A percentile compares a stretch with the other conserved stretches of the same genome.
These are phyloP conservation scores for Phycomyces blakesleeanus DNA, from an alignment of 192 early-diverging fungal species.

Conservation along the genomic window DNA sequence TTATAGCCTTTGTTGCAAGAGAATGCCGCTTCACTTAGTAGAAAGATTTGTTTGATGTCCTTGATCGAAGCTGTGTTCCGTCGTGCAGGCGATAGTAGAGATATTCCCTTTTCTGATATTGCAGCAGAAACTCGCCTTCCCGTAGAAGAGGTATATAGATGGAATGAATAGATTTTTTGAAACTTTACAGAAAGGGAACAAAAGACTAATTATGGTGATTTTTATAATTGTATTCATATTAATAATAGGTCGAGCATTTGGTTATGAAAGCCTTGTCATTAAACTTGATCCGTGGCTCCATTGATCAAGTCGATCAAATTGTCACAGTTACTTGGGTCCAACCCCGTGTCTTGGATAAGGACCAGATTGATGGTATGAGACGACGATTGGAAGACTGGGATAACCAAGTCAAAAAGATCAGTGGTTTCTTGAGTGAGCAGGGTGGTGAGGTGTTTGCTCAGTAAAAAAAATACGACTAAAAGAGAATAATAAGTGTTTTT, in stretches of 20 bases:
- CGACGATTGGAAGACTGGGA: slow-evolving; percentile 86
- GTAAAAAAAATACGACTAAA: slow-evolving; percentile 12
- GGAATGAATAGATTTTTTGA: no score
- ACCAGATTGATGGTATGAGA: slow-evolving; percentile 82
- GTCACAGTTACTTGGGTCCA: slow-evolving; percentile 96
- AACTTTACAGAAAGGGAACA: no score
- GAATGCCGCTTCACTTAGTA: slow-evolving; percentile 71
- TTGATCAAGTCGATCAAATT: slow-evolving; percentile 91
- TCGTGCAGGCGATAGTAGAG: slow-evolving; percentile 68
- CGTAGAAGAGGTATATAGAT: slow-evolving; percentile 55
- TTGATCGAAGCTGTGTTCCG: slow-evolving; percentile 93
- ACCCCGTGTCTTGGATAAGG: slow-evolving; percentile 89
- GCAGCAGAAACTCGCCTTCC: slow-evolving; percentile 77
- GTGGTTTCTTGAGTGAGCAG: slow-evolving; percentile 65
- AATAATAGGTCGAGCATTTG: slow-evolving; percentile 83
- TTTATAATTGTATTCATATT: no score
- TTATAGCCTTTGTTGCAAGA: slow-evolving; percentile 76
- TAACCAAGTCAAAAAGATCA: slow-evolving; percentile 72
- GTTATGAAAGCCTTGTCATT: slow-evolving; percentile 97
- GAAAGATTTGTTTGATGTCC: slow-evolving; percentile 97
- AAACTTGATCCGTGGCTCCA: slow-evolving; percentile 86
- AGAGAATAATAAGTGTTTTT: neutral
- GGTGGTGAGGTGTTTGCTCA: slow-evolving; percentile 62
- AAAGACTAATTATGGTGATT: no score
- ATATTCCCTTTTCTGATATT: slow-evolving; percentile 77